Evolutionary conservation across 495 filamentous ascomycete species (phyloP).

Genomic region (Penicillium flavigenum): DNA sequence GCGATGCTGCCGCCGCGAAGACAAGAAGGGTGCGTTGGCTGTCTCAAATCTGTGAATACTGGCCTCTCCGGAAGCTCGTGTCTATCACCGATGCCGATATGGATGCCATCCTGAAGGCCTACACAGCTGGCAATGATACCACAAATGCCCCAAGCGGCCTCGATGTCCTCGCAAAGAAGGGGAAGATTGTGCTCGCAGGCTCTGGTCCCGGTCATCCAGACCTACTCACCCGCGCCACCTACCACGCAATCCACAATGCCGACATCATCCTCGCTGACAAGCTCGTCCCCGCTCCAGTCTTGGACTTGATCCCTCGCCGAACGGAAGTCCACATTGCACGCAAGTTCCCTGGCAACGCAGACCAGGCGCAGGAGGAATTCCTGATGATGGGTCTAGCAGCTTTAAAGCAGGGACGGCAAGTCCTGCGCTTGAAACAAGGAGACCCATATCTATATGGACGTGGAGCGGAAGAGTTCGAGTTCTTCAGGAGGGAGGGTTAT

Average conservation of each 20-base stretch:
- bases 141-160: constrained; percentile 18
- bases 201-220: constrained; percentile 93
- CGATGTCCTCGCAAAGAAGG: constrained; percentile 35
- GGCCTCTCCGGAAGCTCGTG: constrained; percentile 83
- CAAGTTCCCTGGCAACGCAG: constrained; percentile 97
- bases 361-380: constrained; percentile 88
- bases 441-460: constrained; percentile 96
- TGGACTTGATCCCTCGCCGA: constrained; percentile 86
- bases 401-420: constrained; percentile 68
- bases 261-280: constrained; percentile 94
- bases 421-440: constrained; percentile 90
- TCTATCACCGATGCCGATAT: constrained; percentile 78
- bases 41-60: constrained; percentile 97
- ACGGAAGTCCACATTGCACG: constrained; percentile 89
- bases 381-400: constrained; percentile 74
- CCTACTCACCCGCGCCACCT: constrained; percentile 83
- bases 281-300: constrained; percentile 82
- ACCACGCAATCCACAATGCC: constrained; percentile 78
- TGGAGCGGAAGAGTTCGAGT: constrained; percentile 89
- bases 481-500: constrained; percentile 72
- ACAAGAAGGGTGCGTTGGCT: constrained; percentile 88
- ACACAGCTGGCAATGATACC: constrained; percentile 43
- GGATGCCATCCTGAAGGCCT: constrained; percentile 66
- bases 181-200: constrained; percentile 83
- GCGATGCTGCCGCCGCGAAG: constrained; percentile 71